These are phyloP conservation scores for Diplodia mutila DNA, from an alignment of 2,329 filamentous ascomycete genomes.

Conservation along the genomic window DNA sequence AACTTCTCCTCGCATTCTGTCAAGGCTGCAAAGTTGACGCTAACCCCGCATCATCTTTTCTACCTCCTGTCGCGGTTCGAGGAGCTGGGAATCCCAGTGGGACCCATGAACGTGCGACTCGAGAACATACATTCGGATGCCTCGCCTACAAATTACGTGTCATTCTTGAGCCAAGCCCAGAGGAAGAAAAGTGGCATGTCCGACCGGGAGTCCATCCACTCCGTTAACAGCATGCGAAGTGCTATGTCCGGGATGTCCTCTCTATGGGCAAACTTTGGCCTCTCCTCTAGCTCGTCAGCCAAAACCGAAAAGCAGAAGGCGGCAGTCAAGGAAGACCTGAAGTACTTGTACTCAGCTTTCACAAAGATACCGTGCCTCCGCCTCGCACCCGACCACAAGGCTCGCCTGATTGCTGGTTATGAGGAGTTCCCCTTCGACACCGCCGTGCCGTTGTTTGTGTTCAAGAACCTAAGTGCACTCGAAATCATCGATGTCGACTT, in stretches of 20 bases:
- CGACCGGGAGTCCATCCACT: constrained; percentile 89
- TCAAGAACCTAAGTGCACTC: constrained; percentile 93
- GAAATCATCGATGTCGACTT: constrained; percentile 97
- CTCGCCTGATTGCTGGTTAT: constrained; percentile 85
- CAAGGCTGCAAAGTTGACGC: constrained; percentile 87
- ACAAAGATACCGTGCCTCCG: constrained; percentile 95
- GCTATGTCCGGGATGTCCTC: constrained; percentile 97
- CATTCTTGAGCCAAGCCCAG: constrained; percentile 84
- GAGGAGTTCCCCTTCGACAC: constrained; percentile 99
- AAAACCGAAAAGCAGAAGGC: constrained; percentile 90
- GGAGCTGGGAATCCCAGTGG: constrained; percentile 85
- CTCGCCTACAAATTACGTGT: constrained; percentile 90
- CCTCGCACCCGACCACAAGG: constrained; percentile 89
- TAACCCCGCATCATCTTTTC: constrained; percentile 96
- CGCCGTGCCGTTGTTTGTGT: constrained; percentile 91
- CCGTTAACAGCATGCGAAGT: constrained; percentile 93
- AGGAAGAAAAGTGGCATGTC: constrained; percentile 77
- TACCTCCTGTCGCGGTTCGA: constrained; percentile 95
- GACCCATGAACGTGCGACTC: constrained; percentile 92
- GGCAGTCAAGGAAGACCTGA: constrained; percentile 81
- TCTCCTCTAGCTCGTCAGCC: constrained; percentile 77
- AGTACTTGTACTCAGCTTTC: constrained; percentile 96
- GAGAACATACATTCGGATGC: constrained; percentile 92
- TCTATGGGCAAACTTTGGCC: constrained; percentile 85
- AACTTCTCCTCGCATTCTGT: constrained; percentile 82